phyloP scores from a whole-genome alignment of 306 rosid genomes.

The Cicer pinnatifidum region DNA sequence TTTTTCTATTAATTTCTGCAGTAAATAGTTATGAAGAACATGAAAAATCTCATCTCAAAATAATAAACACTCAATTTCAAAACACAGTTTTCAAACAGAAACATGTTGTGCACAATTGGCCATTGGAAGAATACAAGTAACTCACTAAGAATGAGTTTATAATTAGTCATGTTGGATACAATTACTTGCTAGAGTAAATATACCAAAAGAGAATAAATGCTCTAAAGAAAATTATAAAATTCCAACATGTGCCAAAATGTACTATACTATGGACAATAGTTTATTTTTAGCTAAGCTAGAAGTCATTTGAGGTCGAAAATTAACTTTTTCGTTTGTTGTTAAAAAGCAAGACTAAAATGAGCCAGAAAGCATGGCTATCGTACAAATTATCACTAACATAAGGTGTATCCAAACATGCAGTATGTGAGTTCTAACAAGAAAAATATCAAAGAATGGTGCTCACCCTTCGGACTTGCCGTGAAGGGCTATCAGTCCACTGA shows the following conservation, averaged over 20 bases:
- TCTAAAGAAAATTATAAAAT: conserved; percentile 16
- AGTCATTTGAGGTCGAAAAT: conserved; percentile 29
- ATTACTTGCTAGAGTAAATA: not conserved
- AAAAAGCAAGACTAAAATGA: conserved; percentile 14
- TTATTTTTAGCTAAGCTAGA: not conserved
- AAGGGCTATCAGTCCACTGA: conserved; percentile 51
- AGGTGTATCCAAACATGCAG: conserved; percentile 24
- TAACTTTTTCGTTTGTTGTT: conserved; percentile 7
- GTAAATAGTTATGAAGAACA: conserved; percentile 42
- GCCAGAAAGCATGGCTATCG: conserved; percentile 25
- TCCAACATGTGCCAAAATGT: conserved; percentile 5
- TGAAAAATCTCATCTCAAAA: conserved; percentile 1
- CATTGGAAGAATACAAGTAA: conserved; percentile 16
- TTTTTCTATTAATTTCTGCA: conserved; percentile 80
- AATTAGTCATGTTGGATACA: conserved; percentile 15
- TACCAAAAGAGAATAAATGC: conserved; percentile 23
- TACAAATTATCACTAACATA: conserved; percentile 36
- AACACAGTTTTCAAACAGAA: conserved; percentile 30
- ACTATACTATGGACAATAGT: conserved; percentile 10
- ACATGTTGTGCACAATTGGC: not conserved
- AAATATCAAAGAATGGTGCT: conserved; percentile 44
- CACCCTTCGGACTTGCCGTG: conserved; percentile 73
- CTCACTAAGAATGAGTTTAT: conserved; percentile 18
- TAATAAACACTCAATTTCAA: not conserved
- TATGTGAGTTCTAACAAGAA: conserved; percentile 21